A percentile compares a stretch with the other conserved stretches of the same genome.
Conservation (phyloP, 495 filamentous ascomycete species). For the Opeltia flavorubescens region DNA sequence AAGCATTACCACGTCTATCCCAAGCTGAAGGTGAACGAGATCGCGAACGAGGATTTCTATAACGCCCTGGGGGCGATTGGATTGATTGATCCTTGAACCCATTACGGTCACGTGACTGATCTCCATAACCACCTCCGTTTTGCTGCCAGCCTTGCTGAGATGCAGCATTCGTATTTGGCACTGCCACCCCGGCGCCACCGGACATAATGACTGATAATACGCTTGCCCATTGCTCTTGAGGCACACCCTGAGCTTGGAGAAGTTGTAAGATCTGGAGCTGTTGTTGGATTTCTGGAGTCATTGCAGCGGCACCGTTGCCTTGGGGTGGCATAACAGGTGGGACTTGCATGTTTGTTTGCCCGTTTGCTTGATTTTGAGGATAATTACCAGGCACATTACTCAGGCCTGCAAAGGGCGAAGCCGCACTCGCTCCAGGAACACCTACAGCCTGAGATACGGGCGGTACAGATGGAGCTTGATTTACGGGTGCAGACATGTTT, state of each 20-base stretch:
- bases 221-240: slow-evolving; percentile 46
- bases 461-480: slow-evolving; percentile 27
- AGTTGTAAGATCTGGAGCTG: slow-evolving; percentile 49
- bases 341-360: slow-evolving; percentile 12
- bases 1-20: slow-evolving; percentile 47
- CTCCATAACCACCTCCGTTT: slow-evolving; percentile 20
- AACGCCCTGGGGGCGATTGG: slow-evolving; percentile 43
- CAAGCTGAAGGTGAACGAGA: slow-evolving; percentile 63
- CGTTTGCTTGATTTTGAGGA: slow-evolving; percentile 12
- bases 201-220: slow-evolving; percentile 34
- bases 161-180: slow-evolving; percentile 19
- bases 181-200: slow-evolving; percentile 16
- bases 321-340: slow-evolving; percentile 24
- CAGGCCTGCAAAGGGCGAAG: slow-evolving; percentile 33
- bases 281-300: slow-evolving; percentile 38
- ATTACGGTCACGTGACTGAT: slow-evolving; percentile 46
- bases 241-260: slow-evolving; percentile 42
- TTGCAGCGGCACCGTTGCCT: slow-evolving; percentile 16
- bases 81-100: slow-evolving; percentile 38
- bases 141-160: slow-evolving; percentile 13
- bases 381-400: slow-evolving; percentile 17
- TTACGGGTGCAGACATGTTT: slow-evolving; percentile 33
- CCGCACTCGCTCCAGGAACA: slow-evolving; percentile 40
- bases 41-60: slow-evolving; percentile 40
- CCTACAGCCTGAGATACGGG: slow-evolving; percentile 43